phyloP scores from a whole-genome alignment of 352 stramenopile species.

The Phytophthora melonis region DNA sequence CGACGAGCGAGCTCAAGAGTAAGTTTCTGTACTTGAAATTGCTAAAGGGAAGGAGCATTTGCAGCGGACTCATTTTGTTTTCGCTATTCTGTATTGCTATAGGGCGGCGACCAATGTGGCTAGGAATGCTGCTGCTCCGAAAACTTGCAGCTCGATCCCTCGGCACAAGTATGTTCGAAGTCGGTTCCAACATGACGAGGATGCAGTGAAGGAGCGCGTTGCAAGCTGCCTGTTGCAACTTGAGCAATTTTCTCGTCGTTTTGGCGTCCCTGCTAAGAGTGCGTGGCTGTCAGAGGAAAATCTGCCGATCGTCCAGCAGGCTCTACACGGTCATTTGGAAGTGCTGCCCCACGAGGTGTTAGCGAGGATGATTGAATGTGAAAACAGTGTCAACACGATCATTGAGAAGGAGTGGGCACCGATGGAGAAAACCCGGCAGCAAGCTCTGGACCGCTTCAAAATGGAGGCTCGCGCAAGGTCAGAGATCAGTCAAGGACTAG shows the following conservation, averaged over 20 bases:
- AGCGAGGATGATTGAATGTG: constrained; percentile 62
- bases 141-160: constrained; percentile 49
- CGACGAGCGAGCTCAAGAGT: constrained; percentile 47
- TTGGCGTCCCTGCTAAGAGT: constrained; percentile 54
- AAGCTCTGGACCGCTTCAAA: constrained; percentile 58
- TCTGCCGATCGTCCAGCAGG: constrained; percentile 59
- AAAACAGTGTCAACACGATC: constrained; percentile 52
- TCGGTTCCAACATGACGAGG: constrained; percentile 59
- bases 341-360: constrained; percentile 64
- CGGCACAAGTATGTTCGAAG: constrained; percentile 59
- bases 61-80: constrained; percentile 2
- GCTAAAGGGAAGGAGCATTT: background rate
- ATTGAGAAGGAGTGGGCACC: constrained; percentile 71
- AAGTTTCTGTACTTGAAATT: constrained; percentile 1
- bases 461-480: constrained; percentile 43
- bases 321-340: constrained; percentile 68
- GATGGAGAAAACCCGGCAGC: constrained; percentile 56
- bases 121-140: constrained; percentile 6
- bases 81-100: constrained; percentile 13
- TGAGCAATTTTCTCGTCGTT: constrained; percentile 53
- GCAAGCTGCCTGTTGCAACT: constrained; percentile 49
- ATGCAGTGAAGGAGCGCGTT: constrained; percentile 49
- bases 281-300: constrained; percentile 54
- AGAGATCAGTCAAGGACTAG: constrained; percentile 53
- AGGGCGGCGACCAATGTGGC: constrained; percentile 31